Evolutionary conservation across 2,329 filamentous ascomycete genomes (phyloP).

Genomic region (Delphinella strobiligena): DNA sequence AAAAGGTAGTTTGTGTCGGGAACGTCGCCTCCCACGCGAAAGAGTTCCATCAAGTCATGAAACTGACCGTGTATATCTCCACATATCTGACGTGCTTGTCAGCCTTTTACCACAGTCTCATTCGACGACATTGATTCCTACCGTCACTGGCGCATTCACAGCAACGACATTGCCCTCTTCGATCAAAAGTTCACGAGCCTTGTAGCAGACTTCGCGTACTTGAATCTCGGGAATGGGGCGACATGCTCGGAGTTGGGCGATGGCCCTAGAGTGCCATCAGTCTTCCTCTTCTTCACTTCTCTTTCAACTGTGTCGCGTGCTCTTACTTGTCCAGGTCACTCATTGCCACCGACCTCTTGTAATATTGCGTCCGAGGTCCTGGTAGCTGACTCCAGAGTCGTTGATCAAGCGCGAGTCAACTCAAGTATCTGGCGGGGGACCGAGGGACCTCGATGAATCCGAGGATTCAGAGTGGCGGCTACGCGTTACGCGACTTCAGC

Average conservation of each 20-base stretch:
- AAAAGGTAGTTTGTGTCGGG: conserved; percentile 95
- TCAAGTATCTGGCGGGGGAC: too few relatives aligned
- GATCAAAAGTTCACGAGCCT: conserved; percentile 87
- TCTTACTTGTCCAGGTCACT: conserved; percentile 83
- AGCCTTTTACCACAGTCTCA: too few relatives aligned
- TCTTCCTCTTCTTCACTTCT: conserved; percentile 13
- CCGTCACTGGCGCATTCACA: conserved; percentile 87
- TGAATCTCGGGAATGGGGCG: conserved; percentile 90
- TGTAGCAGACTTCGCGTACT: conserved; percentile 94
- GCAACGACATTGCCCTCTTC: conserved; percentile 97
- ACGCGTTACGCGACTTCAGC: too few relatives aligned
- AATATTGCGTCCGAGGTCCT: too few relatives aligned
- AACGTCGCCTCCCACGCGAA: conserved; percentile 83
- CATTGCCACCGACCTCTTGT: conserved; percentile 39
- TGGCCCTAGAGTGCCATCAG: conserved; percentile 50
- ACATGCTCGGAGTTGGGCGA: conserved; percentile 88
- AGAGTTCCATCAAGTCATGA: conserved; percentile 93
- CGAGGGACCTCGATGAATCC: too few relatives aligned
- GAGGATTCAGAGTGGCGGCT: too few relatives aligned
- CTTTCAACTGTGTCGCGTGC: conserved; percentile 8
- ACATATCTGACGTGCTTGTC: conserved; percentile 67
- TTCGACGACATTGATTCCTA: too few relatives aligned
- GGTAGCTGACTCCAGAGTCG: too few relatives aligned
- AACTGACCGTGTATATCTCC: conserved; percentile 97
- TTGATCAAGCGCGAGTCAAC: too few relatives aligned